phyloP scores from a whole-genome alignment of 139 green algal genomes.

The Coccomyxa sp. region DNA sequence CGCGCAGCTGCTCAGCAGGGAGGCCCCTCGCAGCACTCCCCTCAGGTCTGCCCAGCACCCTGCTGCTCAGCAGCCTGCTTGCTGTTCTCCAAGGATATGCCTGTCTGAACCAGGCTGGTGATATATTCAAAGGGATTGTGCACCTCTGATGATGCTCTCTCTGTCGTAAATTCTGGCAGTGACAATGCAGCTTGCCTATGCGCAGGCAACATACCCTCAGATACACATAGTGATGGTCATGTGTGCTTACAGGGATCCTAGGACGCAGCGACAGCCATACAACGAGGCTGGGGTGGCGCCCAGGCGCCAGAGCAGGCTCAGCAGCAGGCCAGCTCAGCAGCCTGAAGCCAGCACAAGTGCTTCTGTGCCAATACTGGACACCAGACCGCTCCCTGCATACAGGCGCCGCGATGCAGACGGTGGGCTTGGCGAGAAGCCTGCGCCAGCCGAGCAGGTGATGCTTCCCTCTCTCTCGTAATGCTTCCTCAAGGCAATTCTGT shows the following conservation, averaged over 20 bases:
- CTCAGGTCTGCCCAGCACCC: background rate
- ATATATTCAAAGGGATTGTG: background rate
- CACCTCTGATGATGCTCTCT: background rate
- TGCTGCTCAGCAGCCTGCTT: background rate
- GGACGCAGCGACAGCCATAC: background rate
- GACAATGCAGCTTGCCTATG: too few species aligned
- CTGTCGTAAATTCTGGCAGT: too few species aligned
- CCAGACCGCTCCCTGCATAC: background rate
- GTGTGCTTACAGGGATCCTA: background rate
- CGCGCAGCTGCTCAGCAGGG: background rate
- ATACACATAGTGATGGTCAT: too few species aligned
- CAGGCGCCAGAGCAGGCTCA: background rate
- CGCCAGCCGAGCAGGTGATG: too few species aligned
- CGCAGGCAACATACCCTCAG: too few species aligned
- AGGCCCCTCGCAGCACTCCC: background rate
- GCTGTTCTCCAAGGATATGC: background rate
- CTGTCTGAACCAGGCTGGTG: background rate
- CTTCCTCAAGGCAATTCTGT: too few species aligned
- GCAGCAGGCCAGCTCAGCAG: background rate
- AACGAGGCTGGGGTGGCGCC: too few species aligned
- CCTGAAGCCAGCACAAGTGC: background rate
- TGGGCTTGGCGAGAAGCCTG: background rate
- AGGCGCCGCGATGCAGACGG: background rate
- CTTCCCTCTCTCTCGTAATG: too few species aligned
- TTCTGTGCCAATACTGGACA: background rate